These are phyloP conservation scores for Coprinopsis strossmayeri DNA, from an alignment of 768 basidiomycete genomes.

Conservation along the genomic window DNA sequence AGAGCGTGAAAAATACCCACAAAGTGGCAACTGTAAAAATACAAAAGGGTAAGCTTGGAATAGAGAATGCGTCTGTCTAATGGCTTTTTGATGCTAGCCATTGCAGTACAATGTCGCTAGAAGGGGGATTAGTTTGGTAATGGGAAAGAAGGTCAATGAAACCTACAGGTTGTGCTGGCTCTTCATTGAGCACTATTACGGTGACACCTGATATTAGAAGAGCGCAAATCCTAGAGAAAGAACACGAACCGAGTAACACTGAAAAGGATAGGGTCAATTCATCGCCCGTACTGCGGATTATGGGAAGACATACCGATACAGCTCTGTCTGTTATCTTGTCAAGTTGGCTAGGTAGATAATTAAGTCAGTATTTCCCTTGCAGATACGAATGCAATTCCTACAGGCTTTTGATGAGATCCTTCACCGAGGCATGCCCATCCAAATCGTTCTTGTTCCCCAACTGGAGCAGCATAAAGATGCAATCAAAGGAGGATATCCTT, in stretches of 20 bases:
- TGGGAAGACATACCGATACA: constrained; percentile 69
- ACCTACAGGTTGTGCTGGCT: constrained; percentile 87
- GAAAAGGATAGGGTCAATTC: too few species aligned
- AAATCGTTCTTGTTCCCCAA: constrained; percentile 94
- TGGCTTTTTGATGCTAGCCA: constrained; percentile 54
- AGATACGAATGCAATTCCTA: constrained; percentile 25
- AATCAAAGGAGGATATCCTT: neutral
- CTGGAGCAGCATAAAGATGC: constrained; percentile 26
- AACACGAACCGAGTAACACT: constrained; percentile 77
- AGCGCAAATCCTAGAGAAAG: too few species aligned
- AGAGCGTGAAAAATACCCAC: too few species aligned
- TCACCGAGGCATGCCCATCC: constrained; percentile 66
- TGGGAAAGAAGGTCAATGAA: neutral
- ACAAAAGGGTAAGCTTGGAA: neutral
- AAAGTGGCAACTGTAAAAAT: too few species aligned
- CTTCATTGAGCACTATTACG: constrained; percentile 85
- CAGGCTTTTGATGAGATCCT: constrained; percentile 79
- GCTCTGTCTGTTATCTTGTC: constrained; percentile 75
- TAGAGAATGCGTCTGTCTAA: neutral
- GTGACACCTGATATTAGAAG: too few species aligned
- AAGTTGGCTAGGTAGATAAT: constrained; percentile 44
- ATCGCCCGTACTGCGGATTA: too few species aligned
- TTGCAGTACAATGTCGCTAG: constrained; percentile 78
- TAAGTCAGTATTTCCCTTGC: neutral
- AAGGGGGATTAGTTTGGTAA: constrained; percentile 8